phyloP scores from a whole-genome alignment of 1,284 basidiomycete species.

The Hemileia vastatrix region DNA sequence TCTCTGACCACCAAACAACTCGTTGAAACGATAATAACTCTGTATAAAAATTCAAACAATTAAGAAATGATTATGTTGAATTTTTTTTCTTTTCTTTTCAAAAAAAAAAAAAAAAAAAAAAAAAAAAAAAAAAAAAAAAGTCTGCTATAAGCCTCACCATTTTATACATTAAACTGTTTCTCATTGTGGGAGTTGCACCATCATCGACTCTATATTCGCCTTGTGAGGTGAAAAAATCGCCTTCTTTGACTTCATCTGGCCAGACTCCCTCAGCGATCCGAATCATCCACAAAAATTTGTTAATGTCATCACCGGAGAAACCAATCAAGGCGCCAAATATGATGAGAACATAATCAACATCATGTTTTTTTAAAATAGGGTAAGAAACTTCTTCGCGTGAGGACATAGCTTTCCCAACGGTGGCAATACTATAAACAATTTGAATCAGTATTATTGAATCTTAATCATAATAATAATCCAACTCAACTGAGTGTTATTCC shows the following conservation, averaged over 20 bases:
- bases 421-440: conserved; percentile 72
- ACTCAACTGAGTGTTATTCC: conserved; percentile 84
- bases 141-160: conserved; percentile 81
- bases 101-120: background rate
- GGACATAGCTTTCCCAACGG: conserved; percentile 96
- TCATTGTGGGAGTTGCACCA: conserved; percentile 78
- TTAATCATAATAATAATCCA: background rate
- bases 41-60: no score
- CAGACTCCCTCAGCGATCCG: conserved; percentile 96
- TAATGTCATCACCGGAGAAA: conserved; percentile 98
- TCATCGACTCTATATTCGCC: conserved; percentile 94
- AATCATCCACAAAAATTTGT: conserved; percentile 99
- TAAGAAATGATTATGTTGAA: background rate
- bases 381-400: conserved; percentile 88
- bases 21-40: conserved; percentile 58
- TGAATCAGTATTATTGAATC: background rate
- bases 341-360: conserved; percentile 94
- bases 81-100: background rate
- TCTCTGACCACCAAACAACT: conserved; percentile 68
- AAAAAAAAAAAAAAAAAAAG: conserved; percentile 34
- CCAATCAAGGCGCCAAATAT: conserved; percentile 96
- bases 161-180: conserved; percentile 94
- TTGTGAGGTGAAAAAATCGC: conserved; percentile 82
- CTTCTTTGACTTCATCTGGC: conserved; percentile 95
- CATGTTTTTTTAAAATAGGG: conserved; percentile 91